A percentile compares a stretch with the other conserved stretches of the same genome.
Evolutionary conservation across 1,284 basidiomycete genomes (phyloP).

Genomic region (Tilletia indica): DNA sequence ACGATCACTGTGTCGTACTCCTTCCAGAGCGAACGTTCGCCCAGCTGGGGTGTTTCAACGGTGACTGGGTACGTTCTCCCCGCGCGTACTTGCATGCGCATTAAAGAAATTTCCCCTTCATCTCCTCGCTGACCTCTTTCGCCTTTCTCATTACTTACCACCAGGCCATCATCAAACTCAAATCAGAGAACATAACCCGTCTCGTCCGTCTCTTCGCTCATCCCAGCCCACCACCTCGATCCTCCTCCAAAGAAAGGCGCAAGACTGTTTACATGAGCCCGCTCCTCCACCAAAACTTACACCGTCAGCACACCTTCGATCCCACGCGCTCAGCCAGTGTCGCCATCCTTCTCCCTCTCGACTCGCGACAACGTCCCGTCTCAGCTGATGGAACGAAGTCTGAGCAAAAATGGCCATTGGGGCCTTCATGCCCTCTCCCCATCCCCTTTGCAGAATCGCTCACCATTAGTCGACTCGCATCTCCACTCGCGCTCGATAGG

Average conservation of each 20-base stretch:
- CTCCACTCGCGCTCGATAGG: constrained; percentile 73
- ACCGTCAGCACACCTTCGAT: constrained; percentile 28
- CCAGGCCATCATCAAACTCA: constrained; percentile 7
- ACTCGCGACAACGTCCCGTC: neutral
- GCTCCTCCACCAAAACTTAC: constrained; percentile 41
- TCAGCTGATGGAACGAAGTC: neutral
- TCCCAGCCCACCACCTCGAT: neutral
- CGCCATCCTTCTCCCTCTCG: neutral
- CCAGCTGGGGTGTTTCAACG: constrained; percentile 72
- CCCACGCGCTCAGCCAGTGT: neutral
- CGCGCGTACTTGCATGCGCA: neutral
- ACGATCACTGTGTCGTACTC: constrained; percentile 42
- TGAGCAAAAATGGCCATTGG: too few relatives aligned
- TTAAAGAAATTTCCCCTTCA: neutral
- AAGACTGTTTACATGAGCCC: constrained; percentile 31
- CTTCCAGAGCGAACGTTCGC: constrained; percentile 63
- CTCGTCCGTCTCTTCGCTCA: constrained; percentile 6
- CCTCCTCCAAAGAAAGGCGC: neutral
- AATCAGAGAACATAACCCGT: neutral
- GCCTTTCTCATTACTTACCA: neutral
- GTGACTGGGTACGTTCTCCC: constrained; percentile 71
- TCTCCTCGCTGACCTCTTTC: neutral
- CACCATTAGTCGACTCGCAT: constrained; percentile 79
- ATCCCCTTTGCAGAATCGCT: constrained; percentile 58
- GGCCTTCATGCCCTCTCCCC: constrained; percentile 34